These are phyloP conservation scores for Penicillium sp. DNA, from an alignment of 2,329 filamentous ascomycete genomes.

Conservation along the genomic window DNA sequence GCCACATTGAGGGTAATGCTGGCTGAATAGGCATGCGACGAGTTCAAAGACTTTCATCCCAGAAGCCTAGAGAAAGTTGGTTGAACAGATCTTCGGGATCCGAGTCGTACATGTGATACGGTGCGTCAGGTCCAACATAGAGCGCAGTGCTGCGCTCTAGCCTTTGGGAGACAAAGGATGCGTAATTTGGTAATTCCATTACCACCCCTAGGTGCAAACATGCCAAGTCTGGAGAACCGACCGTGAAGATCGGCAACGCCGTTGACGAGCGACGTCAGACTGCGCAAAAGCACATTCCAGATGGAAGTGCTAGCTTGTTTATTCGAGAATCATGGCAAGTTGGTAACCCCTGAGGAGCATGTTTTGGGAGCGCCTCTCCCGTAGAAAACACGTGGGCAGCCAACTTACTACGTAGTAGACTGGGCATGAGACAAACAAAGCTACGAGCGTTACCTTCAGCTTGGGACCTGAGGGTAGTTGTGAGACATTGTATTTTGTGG, in stretches of 20 bases:
- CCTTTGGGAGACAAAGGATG: not conserved
- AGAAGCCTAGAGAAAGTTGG: not conserved
- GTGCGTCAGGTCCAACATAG: not conserved
- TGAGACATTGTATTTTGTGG: not conserved
- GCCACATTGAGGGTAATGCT: not conserved
- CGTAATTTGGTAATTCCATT: slow-evolving; percentile 9
- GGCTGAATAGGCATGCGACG: not conserved
- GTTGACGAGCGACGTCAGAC: slow-evolving; percentile 3
- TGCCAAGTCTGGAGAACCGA: slow-evolving; percentile 26
- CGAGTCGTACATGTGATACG: slow-evolving; percentile 2
- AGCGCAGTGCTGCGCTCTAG: not conserved
- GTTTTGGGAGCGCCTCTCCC: not conserved
- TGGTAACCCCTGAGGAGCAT: not conserved
- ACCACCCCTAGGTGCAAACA: slow-evolving; percentile 25
- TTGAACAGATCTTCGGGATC: not conserved
- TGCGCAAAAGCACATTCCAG: slow-evolving; percentile 4
- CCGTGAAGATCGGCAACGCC: slow-evolving; percentile 11
- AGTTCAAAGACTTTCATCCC: not conserved
- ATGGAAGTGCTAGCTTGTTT: not conserved
- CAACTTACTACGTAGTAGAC: not conserved
- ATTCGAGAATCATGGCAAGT: not conserved
- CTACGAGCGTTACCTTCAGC: not conserved
- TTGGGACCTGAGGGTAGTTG: not conserved
- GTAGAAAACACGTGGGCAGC: not conserved
- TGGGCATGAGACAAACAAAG: not conserved